Conservation (phyloP, 2,329 filamentous ascomycete genomes). For the Pseudogymnoascus sp. region DNA sequence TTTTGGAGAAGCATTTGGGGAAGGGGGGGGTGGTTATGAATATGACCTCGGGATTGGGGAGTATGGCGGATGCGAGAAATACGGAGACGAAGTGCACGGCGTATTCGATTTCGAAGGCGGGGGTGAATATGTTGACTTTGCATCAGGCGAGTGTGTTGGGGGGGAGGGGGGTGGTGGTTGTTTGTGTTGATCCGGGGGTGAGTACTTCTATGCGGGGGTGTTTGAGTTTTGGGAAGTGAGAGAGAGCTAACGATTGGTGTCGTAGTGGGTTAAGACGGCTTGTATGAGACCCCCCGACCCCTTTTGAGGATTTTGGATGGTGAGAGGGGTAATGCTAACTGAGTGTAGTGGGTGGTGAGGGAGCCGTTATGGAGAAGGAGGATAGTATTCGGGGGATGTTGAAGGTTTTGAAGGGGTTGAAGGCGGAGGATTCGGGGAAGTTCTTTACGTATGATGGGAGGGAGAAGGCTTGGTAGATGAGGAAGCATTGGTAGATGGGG, state of each 20-base stretch:
- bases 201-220: not conserved
- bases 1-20: conserved; percentile 20
- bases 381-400: conserved; percentile 8
- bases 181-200: conserved; percentile 9
- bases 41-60: conserved; percentile 12
- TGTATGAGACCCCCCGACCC: not conserved
- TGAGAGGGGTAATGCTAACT: not conserved
- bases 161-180: conserved; percentile 1
- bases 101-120: conserved; percentile 18
- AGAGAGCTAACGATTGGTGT: not conserved
- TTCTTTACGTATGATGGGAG: not conserved
- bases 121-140: conserved; percentile 15
- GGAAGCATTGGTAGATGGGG: not conserved
- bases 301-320: not conserved
- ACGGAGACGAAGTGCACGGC: conserved; percentile 2
- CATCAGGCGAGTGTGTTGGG: not conserved
- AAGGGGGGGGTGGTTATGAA: conserved; percentile 16
- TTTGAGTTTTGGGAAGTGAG: not conserved
- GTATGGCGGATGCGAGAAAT: not conserved
- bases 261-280: conserved; percentile 10
- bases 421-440: not conserved
- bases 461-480: not conserved
- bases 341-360: not conserved
- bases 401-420: not conserved
- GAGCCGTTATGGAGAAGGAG: conserved; percentile 4